phyloP scores from a whole-genome alignment of 2,329 filamentous ascomycete genomes.

The Trichocomaceae sp. region DNA sequence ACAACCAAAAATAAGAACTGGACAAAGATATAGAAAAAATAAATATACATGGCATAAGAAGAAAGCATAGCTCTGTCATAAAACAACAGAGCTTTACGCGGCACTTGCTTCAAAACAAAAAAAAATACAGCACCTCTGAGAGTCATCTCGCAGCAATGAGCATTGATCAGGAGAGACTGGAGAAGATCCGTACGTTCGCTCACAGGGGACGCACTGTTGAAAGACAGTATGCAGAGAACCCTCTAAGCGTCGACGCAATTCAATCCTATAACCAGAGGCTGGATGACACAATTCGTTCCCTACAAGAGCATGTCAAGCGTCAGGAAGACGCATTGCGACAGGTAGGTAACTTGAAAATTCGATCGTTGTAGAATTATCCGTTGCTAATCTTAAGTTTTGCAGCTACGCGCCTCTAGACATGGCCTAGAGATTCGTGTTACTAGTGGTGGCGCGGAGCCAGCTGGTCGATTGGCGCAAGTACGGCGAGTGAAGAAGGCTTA shows the following conservation, averaged over 20 bases:
- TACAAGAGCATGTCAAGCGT: slow-evolving; percentile 49
- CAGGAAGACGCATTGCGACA: slow-evolving; percentile 44
- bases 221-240: slow-evolving; percentile 24
- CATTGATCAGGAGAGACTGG: slow-evolving; percentile 25
- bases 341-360: slow-evolving; percentile 24
- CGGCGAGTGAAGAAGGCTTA: slow-evolving; percentile 58
- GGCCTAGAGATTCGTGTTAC: slow-evolving; percentile 27
- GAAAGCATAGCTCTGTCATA: neutral
- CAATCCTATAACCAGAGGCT: slow-evolving; percentile 40
- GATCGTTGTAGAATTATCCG: neutral
- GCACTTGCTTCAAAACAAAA: neutral
- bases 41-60: neutral
- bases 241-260: slow-evolving; percentile 23
- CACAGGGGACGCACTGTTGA: slow-evolving; percentile 30
- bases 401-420: slow-evolving; percentile 30
- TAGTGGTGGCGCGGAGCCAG: slow-evolving; percentile 23
- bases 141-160: too few relatives aligned
- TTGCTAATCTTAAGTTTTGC: slow-evolving; percentile 16
- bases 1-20: neutral
- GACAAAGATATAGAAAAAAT: neutral
- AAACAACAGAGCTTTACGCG: neutral
- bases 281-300: slow-evolving; percentile 60
- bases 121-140: neutral
- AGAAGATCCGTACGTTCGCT: slow-evolving; percentile 30
- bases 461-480: slow-evolving; percentile 40